Conservation (phyloP, 2,329 filamentous ascomycete species). For the Samsoniella hepiali region DNA sequence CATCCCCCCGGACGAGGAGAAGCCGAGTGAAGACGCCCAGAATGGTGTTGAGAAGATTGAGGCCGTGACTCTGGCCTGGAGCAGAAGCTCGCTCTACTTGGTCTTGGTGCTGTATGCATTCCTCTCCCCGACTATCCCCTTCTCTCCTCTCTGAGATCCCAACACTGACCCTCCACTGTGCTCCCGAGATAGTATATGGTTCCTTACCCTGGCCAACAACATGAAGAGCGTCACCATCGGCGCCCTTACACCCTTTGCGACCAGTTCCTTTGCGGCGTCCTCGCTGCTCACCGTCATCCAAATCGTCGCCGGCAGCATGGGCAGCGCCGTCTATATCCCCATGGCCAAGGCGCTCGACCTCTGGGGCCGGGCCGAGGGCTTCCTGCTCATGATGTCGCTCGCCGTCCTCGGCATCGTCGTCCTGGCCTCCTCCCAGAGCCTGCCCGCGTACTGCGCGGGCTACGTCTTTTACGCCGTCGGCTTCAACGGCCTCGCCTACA, state of each 20-base stretch:
- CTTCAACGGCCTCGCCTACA: conserved; percentile 56
- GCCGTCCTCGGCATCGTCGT: conserved; percentile 52
- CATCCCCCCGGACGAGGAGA: not conserved
- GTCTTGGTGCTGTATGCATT: not conserved
- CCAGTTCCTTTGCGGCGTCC: not conserved
- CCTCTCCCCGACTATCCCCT: too few species aligned
- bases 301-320: not conserved
- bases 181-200: not conserved
- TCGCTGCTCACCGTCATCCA: not conserved
- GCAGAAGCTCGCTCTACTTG: conserved; percentile 1
- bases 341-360: conserved; percentile 61
- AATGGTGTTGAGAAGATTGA: conserved; percentile 6
- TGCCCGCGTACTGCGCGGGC: conserved; percentile 35
- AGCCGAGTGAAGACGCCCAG: not conserved
- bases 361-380: conserved; percentile 60
- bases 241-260: conserved; percentile 1
- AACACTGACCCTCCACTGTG: not conserved
- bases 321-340: conserved; percentile 37
- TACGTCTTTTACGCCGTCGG: conserved; percentile 40
- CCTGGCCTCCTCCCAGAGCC: conserved; percentile 54
- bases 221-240: conserved; percentile 4
- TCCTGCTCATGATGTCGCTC: conserved; percentile 49
- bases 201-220: conserved; percentile 11
- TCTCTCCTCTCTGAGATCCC: not conserved
- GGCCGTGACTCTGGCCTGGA: conserved; percentile 9